Percentiles rank a stretch among this genome's conserved stretches.
These are phyloP conservation scores for Misopates orontium DNA, from an alignment of 257 asterid species.

Conservation along the genomic window DNA sequence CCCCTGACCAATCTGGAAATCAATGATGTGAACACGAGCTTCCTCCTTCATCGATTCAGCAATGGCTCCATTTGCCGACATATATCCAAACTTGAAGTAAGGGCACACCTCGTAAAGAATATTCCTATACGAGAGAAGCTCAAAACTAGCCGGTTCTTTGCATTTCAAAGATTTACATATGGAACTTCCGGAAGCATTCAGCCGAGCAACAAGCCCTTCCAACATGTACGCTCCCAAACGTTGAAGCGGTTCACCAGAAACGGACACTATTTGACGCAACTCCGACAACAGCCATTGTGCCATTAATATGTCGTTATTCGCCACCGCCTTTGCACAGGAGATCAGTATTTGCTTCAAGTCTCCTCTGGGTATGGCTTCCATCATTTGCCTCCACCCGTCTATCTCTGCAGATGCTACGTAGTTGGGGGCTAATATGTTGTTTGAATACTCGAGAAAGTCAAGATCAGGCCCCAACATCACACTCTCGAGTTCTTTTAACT, in stretches of 20 bases:
- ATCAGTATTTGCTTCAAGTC: conserved; percentile 72
- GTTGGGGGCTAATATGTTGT: conserved; percentile 13
- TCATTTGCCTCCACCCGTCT: conserved; percentile 66
- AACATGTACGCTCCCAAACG: conserved; percentile 87
- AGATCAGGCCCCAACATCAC: conserved; percentile 82
- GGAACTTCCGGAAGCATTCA: conserved; percentile 66
- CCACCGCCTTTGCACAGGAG: conserved; percentile 75
- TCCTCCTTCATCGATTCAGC: conserved; percentile 86
- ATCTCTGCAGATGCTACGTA: conserved; percentile 44
- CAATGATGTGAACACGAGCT: conserved; percentile 67
- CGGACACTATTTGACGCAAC: conserved; percentile 72
- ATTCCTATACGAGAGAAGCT: conserved; percentile 71
- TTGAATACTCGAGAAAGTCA: conserved; percentile 42
- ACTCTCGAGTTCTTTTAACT: conserved; percentile 67
- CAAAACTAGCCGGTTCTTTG: conserved; percentile 65
- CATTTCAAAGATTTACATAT: conserved; percentile 55
- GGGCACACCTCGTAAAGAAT: conserved; percentile 82
- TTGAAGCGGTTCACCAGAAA: conserved; percentile 82
- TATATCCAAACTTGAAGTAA: conserved; percentile 77
- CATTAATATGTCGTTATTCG: conserved; percentile 52
- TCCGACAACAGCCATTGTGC: conserved; percentile 73
- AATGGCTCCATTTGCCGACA: conserved; percentile 93
- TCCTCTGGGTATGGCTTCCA: conserved; percentile 60
- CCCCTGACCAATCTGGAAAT: conserved; percentile 87
- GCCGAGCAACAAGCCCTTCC: conserved; percentile 78